Base-by-base conservation (phyloP, 2,329 filamentous ascomycete genomes). In the Cercospora berteroae region DNA sequence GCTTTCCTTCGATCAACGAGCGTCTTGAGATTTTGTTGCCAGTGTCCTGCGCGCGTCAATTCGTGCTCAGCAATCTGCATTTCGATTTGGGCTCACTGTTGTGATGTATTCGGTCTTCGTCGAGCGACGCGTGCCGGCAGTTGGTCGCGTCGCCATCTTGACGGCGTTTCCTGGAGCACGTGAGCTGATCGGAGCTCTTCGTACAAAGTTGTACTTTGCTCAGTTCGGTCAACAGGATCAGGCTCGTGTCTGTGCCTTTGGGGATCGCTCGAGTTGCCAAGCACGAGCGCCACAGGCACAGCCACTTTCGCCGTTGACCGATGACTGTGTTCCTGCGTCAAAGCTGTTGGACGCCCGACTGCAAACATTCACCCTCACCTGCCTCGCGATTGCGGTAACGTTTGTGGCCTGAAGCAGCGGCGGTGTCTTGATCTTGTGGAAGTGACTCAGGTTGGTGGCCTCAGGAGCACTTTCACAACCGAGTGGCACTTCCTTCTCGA, bases 11-110 rank as follows among this genome's bases (percentile, higher is more conserved):
- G 74, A 99, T 92, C 77, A 90, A 89, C 69, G 93, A 92, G 73
- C 93, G 93, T 72, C 95, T 92, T 44, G 94, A 94, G 75, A 99
- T 95, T 83, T 98, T 98, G 86, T 99, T 99, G 73, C 95, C 95
- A 2, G 94, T 97, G 81, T 98, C 94, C 94, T 96, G 73, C 18
- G 3, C 6, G 61, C 25, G 55, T 68, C 20, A 58, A 44, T 20
- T 67, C 62, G 27, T 36, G 36, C 18, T 39, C 52, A 33, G 27
- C 39, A 31, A 42, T 39, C 5, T 39, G 33, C 33, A 39, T 39
- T 39, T 39, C 33, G 25, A 52, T 44, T 56, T 33, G 29, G 13
- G 25, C 18, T 75, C 85, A 96, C 94, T 63, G 95, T 99, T 81
- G 97, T 94, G 70, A 99, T 97, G 79, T 97, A 98, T 80, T 97